Evolutionary conservation across 1,284 basidiomycete species (phyloP), one percentile per base, ranked within the genome.

Genomic region (Cutaneotrichosporon mucoides): DNA sequence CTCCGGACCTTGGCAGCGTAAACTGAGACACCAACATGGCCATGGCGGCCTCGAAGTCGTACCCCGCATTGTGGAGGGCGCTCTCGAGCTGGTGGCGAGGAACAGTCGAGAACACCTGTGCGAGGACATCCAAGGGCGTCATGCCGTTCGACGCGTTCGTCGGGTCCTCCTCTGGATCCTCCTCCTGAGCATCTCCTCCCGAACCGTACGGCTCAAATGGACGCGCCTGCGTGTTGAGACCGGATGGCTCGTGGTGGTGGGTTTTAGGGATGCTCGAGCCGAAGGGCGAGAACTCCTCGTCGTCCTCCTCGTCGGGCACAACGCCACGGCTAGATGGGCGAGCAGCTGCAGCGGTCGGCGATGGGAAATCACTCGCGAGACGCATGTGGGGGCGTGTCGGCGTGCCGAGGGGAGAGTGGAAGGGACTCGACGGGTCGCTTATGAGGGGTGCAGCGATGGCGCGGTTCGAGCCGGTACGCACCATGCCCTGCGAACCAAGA

Each of bases 61-160:
- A 99, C 3, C 86, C 90, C 65, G 92, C 88, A 55, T 84, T 83
- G 33, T 87, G 86, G 6, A 99, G 83, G 0, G 94, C 94, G 62
- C 96, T 92, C 76, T 98, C 95, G 4, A 98, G 83, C 71, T 97
- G 92, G 6, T 88, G 88, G 3, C 90, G 87, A 0, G 92, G 88
- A 5, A 96, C 83, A 1, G 89, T 86, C 3, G 90, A 87, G 42
- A 98, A 97, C 41, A 99, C 90, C 40, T 90, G 93, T 69, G 86
- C 88, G 16, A 99, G 85, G 42, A 98, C 92, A 70, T 98, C 95
- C 67, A 99, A 89, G 0, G 95, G 95, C 1, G 94, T 95, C 90
- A 98, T 95, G 41, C 91, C 90, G 67, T 90, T 87, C 0, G 71
- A 66, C 3, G 68, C 66, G 37, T 69, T 63, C 16, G 59, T 56